Conservation (phyloP, 805 yeast genomes). For the Saccharomycopsis fermentans region DNA sequence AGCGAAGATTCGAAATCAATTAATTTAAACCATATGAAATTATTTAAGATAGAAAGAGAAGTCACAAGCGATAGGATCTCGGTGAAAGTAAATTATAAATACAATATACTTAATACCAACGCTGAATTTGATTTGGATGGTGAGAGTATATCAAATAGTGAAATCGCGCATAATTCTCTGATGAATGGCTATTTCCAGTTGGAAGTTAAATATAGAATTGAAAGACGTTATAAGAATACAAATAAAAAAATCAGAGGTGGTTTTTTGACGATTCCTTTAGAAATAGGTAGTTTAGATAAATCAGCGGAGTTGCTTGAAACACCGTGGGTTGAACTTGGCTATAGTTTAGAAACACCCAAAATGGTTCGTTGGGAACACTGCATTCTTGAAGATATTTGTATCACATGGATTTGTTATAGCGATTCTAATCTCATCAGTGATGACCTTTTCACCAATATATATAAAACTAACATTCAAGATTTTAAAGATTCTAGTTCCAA, state of each 20-base stretch:
- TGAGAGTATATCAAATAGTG: not conserved
- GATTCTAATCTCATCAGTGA: not conserved
- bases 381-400: slow-evolving; percentile 20
- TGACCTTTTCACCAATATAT: slow-evolving; percentile 13
- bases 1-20: slow-evolving; percentile 13
- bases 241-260: slow-evolving; percentile 26
- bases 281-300: slow-evolving; percentile 17
- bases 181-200: slow-evolving; percentile 25
- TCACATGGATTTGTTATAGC: slow-evolving; percentile 18
- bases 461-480: slow-evolving; percentile 2
- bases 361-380: slow-evolving; percentile 21
- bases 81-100: slow-evolving; percentile 23
- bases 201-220: slow-evolving; percentile 27
- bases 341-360: slow-evolving; percentile 18
- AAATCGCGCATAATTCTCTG: not conserved
- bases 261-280: slow-evolving; percentile 25
- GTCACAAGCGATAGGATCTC: slow-evolving; percentile 17
- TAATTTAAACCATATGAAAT: slow-evolving; percentile 17
- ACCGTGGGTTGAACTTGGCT: slow-evolving; percentile 20
- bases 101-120: slow-evolving; percentile 18
- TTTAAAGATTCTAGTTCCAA: not conserved
- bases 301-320: slow-evolving; percentile 7
- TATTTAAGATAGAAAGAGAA: slow-evolving; percentile 27
- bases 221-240: slow-evolving; percentile 24
- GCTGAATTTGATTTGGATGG: not conserved